Conservation (phyloP, 2,329 filamentous ascomycete genomes). For the Chaetomiaceae sp. region DNA sequence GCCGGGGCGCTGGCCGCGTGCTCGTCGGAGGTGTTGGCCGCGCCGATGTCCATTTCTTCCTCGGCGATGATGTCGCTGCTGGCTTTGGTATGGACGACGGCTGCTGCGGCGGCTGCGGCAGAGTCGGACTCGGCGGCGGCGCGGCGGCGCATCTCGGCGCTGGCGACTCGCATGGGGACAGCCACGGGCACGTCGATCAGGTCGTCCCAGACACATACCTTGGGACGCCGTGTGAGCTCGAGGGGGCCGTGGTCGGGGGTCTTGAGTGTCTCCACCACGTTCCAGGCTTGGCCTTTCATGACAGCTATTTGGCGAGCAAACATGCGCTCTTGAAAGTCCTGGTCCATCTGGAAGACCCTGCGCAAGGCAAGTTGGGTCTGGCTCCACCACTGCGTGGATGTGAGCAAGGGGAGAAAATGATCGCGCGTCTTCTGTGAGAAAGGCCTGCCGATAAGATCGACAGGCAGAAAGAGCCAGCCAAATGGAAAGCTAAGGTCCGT, state of each 20-base stretch:
- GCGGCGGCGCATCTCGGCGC: slow-evolving; percentile 72
- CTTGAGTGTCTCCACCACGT: slow-evolving; percentile 96
- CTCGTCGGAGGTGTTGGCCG: slow-evolving; percentile 49
- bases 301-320: slow-evolving; percentile 97
- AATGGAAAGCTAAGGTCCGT: slow-evolving; percentile 73
- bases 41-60: slow-evolving; percentile 90
- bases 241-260: slow-evolving; percentile 85
- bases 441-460: slow-evolving; percentile 90
- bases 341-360: slow-evolving; percentile 81
- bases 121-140: slow-evolving; percentile 40
- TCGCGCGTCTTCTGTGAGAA: slow-evolving; percentile 91
- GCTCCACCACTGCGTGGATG: slow-evolving; percentile 94
- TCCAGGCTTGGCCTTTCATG: slow-evolving; percentile 99
- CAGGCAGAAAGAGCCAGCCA: slow-evolving; percentile 95
- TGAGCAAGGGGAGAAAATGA: slow-evolving; percentile 92
- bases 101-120: slow-evolving; percentile 34
- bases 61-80: slow-evolving; percentile 36
- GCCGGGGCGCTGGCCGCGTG: slow-evolving; percentile 10
- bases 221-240: slow-evolving; percentile 81
- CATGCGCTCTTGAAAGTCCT: slow-evolving; percentile 98
- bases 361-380: slow-evolving; percentile 85
- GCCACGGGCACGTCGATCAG: slow-evolving; percentile 92
- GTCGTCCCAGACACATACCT: slow-evolving; percentile 97
- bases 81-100: neutral
- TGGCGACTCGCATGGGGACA: slow-evolving; percentile 79